These are phyloP conservation scores for Falciphora oryzae DNA, from an alignment of 2,329 filamentous ascomycete genomes.

Conservation along the genomic window DNA sequence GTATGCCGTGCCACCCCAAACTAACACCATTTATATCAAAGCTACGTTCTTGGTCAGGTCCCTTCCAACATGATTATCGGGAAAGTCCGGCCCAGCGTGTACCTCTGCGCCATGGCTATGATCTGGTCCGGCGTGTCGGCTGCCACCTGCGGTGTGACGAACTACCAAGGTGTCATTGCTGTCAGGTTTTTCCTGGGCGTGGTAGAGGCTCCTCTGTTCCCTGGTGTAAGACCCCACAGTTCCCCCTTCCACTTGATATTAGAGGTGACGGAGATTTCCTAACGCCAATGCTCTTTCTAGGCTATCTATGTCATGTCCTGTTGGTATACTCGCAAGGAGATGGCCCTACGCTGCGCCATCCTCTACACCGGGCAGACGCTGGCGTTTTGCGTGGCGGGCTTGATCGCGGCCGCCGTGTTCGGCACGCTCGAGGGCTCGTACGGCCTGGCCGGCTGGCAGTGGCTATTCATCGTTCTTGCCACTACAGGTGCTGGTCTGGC, in stretches of 20 bases:
- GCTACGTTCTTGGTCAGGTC: slow-evolving; percentile 38
- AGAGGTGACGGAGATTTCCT: not conserved
- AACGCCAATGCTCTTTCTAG: slow-evolving; percentile 16
- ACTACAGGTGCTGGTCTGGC: slow-evolving; percentile 14
- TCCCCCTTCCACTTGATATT: slow-evolving; percentile 50
- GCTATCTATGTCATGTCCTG: slow-evolving; percentile 37
- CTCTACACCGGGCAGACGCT: slow-evolving; percentile 55
- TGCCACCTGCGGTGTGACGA: slow-evolving; percentile 38
- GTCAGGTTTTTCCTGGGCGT: slow-evolving; percentile 64
- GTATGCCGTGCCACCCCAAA: not conserved
- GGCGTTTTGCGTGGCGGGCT: slow-evolving; percentile 60
- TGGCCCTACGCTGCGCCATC: slow-evolving; percentile 53
- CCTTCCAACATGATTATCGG: slow-evolving; percentile 40
- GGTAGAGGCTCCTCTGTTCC: slow-evolving; percentile 63
- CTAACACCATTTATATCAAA: slow-evolving; percentile 12
- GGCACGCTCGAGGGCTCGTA: slow-evolving; percentile 38
- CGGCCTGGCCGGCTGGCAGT: slow-evolving; percentile 46
- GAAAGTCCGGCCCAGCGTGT: slow-evolving; percentile 19
- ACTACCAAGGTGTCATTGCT: slow-evolving; percentile 56
- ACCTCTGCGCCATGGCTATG: slow-evolving; percentile 52
- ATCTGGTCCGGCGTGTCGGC: slow-evolving; percentile 42
- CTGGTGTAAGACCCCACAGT: slow-evolving; percentile 32
- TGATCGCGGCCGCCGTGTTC: slow-evolving; percentile 56
- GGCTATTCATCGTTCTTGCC: slow-evolving; percentile 6
- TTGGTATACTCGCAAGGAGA: slow-evolving; percentile 63